phyloP scores from a whole-genome alignment of 148 eudicot genomes.

The Talinum fruticosum region DNA sequence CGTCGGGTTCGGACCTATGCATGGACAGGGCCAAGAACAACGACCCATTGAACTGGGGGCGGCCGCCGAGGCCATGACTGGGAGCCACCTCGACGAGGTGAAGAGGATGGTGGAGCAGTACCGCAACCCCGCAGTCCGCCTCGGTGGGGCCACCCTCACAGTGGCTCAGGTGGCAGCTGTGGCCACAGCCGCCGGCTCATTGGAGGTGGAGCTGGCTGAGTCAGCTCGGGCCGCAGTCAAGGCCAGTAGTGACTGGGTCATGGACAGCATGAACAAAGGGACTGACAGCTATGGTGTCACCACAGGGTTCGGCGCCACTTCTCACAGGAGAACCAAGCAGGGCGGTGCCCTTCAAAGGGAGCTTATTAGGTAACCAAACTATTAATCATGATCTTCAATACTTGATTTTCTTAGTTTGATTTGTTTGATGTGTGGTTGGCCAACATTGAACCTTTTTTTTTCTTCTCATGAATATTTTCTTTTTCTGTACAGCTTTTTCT shows the following conservation, averaged over 20 bases:
- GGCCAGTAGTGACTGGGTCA: conserved; percentile 91
- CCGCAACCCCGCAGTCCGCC: conserved; percentile 44
- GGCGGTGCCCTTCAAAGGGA: conserved; percentile 83
- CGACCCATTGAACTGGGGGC: conserved; percentile 79
- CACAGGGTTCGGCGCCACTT: conserved; percentile 83
- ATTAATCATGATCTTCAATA: background rate
- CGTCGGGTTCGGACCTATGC: conserved; percentile 11
- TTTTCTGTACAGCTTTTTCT: too few species aligned
- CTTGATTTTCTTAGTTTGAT: background rate
- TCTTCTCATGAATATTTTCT: too few species aligned
- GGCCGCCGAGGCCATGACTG: conserved; percentile 49
- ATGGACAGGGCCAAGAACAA: background rate
- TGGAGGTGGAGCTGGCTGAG: conserved; percentile 59
- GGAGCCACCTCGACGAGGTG: conserved; percentile 74
- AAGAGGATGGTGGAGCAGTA: conserved; percentile 72
- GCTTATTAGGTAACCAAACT: conserved; percentile 60
- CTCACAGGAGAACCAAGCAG: conserved; percentile 72
- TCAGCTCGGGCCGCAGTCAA: conserved; percentile 55
- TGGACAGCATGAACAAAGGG: conserved; percentile 78
- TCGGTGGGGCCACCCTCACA: conserved; percentile 59
- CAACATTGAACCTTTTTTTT: too few species aligned
- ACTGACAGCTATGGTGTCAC: conserved; percentile 84
- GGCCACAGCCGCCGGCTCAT: conserved; percentile 26
- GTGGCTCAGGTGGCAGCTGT: conserved; percentile 73
- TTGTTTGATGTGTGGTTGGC: background rate